Percentiles rank a stretch among this genome's conserved stretches.
Evolutionary conservation across 2,329 filamentous ascomycete genomes (phyloP).

Genomic region (Penicillium sp.): DNA sequence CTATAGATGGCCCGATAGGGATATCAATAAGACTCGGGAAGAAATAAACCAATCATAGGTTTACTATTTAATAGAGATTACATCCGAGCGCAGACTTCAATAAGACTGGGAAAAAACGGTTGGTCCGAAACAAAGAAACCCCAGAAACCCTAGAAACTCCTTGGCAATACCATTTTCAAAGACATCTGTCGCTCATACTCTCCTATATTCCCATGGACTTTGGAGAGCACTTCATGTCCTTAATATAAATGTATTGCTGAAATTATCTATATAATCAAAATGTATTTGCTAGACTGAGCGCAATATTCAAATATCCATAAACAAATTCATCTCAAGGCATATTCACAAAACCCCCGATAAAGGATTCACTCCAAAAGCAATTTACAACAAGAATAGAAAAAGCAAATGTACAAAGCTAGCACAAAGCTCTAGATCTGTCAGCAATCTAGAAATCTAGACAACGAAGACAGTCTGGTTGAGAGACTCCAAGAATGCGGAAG

Average conservation of each 20-base stretch:
- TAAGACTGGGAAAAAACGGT: neutral
- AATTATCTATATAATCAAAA: neutral
- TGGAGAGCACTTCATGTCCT: neutral
- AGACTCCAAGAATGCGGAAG: conserved; percentile 25
- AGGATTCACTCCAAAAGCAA: neutral
- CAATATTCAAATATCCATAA: neutral
- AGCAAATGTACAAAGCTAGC: neutral
- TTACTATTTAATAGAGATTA: neutral
- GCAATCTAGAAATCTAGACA: conserved; percentile 20
- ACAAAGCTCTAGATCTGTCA: neutral
- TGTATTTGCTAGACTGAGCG: neutral
- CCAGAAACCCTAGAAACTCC: neutral
- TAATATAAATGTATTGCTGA: neutral
- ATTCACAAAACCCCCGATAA: neutral
- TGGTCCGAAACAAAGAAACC: conserved; percentile 1
- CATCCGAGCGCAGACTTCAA: neutral
- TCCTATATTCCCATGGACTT: neutral
- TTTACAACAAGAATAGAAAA: neutral
- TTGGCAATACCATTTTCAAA: neutral
- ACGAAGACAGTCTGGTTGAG: conserved; percentile 28
- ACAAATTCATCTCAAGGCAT: neutral
- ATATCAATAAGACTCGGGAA: neutral
- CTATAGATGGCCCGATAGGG: neutral
- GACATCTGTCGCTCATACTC: neutral
- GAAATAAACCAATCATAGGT: neutral